Percentiles rank a stretch among this genome's conserved stretches.
Evolutionary conservation across 371 early-diverging fungal species (phyloP).

Genomic region (Funneliformis caledonium): DNA sequence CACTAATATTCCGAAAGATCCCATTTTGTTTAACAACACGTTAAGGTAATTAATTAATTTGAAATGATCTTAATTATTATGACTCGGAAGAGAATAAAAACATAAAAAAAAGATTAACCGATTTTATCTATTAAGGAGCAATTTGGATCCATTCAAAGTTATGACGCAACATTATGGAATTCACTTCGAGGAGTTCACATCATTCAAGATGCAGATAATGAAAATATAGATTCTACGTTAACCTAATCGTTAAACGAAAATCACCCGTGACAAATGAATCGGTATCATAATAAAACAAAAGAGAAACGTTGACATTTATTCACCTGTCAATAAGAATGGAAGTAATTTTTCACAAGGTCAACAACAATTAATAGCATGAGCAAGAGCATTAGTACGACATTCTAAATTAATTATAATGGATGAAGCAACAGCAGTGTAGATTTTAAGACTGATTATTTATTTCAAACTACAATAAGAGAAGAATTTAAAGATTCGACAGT

Average conservation of each 20-base stretch:
- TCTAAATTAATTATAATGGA: constrained; percentile 71
- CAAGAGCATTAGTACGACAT: constrained; percentile 73
- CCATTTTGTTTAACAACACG: constrained; percentile 68
- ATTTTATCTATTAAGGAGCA: constrained; percentile 49
- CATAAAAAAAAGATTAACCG: neutral
- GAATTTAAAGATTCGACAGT: constrained; percentile 63
- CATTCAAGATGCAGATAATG: constrained; percentile 38
- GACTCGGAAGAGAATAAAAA: neutral
- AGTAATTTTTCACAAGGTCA: constrained; percentile 85
- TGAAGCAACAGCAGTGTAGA: constrained; percentile 87
- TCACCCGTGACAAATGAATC: neutral
- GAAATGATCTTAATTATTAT: neutral
- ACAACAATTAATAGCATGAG: constrained; percentile 78
- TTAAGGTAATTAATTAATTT: constrained; percentile 40
- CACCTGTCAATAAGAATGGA: constrained; percentile 69
- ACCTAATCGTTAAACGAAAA: neutral
- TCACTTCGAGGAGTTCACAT: constrained; percentile 57
- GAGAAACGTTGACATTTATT: constrained; percentile 36
- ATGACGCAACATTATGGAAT: constrained; percentile 71
- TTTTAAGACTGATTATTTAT: constrained; percentile 63
- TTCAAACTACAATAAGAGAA: constrained; percentile 71
- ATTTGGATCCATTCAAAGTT: constrained; percentile 69
- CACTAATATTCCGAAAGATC: constrained; percentile 76
- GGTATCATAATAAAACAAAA: neutral
- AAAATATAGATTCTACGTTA: neutral